A percentile compares a stretch with the other conserved stretches of the same genome.
These are phyloP conservation scores for Fulvia fulva DNA, from an alignment of 2,329 filamentous ascomycete species.

Conservation along the genomic window DNA sequence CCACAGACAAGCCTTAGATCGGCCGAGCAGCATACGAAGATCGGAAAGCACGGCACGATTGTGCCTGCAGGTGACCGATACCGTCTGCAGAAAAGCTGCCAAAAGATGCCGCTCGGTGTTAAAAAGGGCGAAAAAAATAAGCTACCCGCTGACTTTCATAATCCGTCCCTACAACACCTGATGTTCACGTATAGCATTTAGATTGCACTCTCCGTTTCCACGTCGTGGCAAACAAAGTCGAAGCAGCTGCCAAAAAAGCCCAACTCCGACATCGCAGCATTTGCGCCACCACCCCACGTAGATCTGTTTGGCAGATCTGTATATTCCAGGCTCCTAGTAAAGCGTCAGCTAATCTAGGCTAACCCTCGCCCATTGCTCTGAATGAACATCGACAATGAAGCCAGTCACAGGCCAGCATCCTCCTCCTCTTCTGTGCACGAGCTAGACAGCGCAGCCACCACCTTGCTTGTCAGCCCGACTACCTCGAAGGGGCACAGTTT, in stretches of 20 bases:
- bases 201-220: background rate
- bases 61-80: conserved; percentile 7
- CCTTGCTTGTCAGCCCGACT: conserved; percentile 19
- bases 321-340: background rate
- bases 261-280: conserved; percentile 8
- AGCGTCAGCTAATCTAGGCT: background rate
- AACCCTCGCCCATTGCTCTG: conserved; percentile 2
- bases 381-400: conserved; percentile 7
- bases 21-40: background rate
- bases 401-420: conserved; percentile 1
- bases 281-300: conserved; percentile 1
- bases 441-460: conserved; percentile 28
- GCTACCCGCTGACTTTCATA: background rate
- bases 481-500: conserved; percentile 16
- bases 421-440: conserved; percentile 13
- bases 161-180: background rate
- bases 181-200: background rate
- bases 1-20: background rate
- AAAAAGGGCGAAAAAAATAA: background rate
- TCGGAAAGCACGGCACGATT: background rate
- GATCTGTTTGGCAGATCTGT: background rate
- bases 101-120: background rate
- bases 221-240: background rate
- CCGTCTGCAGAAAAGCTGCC: background rate
- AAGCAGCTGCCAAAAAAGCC: background rate